These are phyloP conservation scores for Fusarium continuum DNA, from an alignment of 2,329 filamentous ascomycete genomes.

Conservation along the genomic window DNA sequence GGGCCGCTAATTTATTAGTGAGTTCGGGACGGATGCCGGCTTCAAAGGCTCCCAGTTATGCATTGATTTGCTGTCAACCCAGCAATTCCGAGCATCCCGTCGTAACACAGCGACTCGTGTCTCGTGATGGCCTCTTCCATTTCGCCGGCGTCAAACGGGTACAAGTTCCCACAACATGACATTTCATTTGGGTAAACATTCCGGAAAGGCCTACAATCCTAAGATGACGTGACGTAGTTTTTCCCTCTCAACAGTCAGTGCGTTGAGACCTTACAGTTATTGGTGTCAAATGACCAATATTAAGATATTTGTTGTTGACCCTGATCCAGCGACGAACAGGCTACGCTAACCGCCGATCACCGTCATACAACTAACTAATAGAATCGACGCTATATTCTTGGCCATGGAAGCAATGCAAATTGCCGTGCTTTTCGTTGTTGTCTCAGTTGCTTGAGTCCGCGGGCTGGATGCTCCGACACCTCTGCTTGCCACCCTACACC, in stretches of 20 bases:
- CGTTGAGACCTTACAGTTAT: background rate
- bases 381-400: background rate
- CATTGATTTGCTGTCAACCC: slow-evolving; percentile 7
- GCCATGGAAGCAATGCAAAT: background rate
- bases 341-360: background rate
- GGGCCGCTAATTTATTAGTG: slow-evolving; percentile 16
- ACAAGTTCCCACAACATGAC: background rate
- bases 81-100: background rate
- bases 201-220: background rate
- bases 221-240: background rate
- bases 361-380: slow-evolving; percentile 8
- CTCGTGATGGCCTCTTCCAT: slow-evolving; percentile 2
- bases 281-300: background rate
- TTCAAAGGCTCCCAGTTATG: slow-evolving; percentile 6
- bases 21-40: slow-evolving; percentile 9
- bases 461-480: background rate
- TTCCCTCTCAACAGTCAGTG: background rate
- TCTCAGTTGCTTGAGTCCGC: background rate
- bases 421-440: background rate
- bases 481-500: background rate
- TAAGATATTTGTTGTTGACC: background rate
- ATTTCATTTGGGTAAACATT: background rate
- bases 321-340: background rate
- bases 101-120: background rate
- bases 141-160: background rate